Evolutionary conservation across 495 filamentous ascomycete species (phyloP), one percentile per base, ranked within the genome.

Genomic region (Trichoderma virens): DNA sequence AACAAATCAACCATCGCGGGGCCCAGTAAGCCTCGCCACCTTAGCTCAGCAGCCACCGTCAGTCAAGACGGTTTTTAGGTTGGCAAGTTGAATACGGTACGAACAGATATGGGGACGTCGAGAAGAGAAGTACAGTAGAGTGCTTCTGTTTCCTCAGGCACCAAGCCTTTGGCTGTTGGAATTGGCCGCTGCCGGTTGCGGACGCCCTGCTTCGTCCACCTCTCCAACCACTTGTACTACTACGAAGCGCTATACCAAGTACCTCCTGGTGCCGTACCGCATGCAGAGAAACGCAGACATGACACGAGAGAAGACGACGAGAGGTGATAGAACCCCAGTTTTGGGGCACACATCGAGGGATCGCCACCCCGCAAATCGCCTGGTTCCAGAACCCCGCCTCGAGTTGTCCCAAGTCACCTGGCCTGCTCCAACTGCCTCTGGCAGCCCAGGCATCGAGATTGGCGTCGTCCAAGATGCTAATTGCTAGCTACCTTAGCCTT

Each of bases 341-440:
- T 56, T 56, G 13, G 51, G 51, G 23, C 23, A 56, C 8, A 56
- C 8, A 20, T 11, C 11, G 23, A 56, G 51, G 2, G 51, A 56
- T 56, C 51, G 51, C 51, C 51, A 56, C 51, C 51, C 51, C 51
- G 51, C 51, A 56, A 56, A 56, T 30, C 27, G 25, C 25, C 20
- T 8, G 51, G 51, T 56, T 56, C 51, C 51, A 56, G 51, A 56
- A 56, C 51, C 51, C 51, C 51, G 51, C 51, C 51, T 56, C 27
- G 7, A 30, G n/a, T 13, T 16, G 51, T 27, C 51, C 18, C 51
- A 30, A 56, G 51, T 56, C 51, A 56, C 51, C 51, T 56, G 51
- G 51, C 20, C 51, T 56, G 51, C 51, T 56, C 51, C 51, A 56
- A 56, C 51, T 30, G 23, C 11, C 51, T 13, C 27, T 13, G 51